Base-by-base conservation (phyloP, 176 grass and related monocot genomes). In the Puccinellia tenuiflora region DNA sequence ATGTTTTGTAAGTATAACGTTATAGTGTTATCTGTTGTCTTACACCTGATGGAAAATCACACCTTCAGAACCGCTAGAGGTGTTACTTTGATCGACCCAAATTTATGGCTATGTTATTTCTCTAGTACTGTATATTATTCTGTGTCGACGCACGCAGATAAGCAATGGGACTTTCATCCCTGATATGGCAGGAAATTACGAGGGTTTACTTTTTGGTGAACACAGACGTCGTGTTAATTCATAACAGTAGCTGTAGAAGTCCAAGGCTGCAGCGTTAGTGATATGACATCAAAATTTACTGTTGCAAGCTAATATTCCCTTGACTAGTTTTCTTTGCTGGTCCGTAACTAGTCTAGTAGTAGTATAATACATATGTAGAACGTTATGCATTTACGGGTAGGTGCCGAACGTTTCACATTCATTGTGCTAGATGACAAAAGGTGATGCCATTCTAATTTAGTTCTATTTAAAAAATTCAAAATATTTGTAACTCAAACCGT, bases 1-100 rank as follows among this genome's bases (percentile, higher is more conserved):
- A 77, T 90, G 38, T 74, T 81, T 85, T 88, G 86, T 67, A 75
- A 51, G 46, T 85, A 85, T 52, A 24, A 43, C 78, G 42, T n/a
- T 30, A 62, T 76, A 60, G 43, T 54, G 65, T 84, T 79, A 12
- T 63, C 33, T 84, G 53, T 81, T 87, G 20, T 72, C 34, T 68
- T 61, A 68, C 43, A 81, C 37, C 73, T 80, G 76, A 63, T 79
- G 54, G 68, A 62, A 68, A 85, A 77, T 50, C 9, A 53, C 11
- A 16, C 17, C 61, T 77, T 40, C 5, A 30, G 17, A 55, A 77
- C 16, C 13, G 21, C 13, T 51, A 35, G 29, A 38, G 13, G 46
- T 48, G 39, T 60, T 83, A 64, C 59, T 50, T 62, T 75, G 54
- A 74, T 48, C 17, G 14, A 56, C 28, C 40, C 47, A n/a, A n/a